Percentiles rank a stretch among this genome's conserved stretches.
Conservation (phyloP, 2,329 filamentous ascomycete genomes). For the Penicillium sp. region DNA sequence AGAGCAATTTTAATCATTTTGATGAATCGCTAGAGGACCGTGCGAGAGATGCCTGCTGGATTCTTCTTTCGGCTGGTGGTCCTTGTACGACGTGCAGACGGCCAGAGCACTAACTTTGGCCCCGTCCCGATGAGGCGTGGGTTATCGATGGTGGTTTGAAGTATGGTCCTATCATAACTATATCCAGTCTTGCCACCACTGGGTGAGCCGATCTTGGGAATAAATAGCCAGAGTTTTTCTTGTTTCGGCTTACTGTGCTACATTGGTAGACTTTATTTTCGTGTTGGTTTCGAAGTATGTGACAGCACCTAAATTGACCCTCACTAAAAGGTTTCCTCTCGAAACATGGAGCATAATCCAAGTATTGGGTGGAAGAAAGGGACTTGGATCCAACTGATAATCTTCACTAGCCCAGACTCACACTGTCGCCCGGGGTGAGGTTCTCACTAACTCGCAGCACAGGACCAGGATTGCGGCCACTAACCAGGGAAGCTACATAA, state of each 20-base stretch:
- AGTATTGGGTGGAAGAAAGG: background rate
- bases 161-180: background rate
- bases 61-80: slow-evolving; percentile 15
- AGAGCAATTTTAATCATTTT: background rate
- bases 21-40: background rate
- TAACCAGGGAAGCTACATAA: slow-evolving; percentile 11
- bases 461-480: slow-evolving; percentile 9
- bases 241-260: background rate
- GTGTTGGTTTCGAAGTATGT: background rate
- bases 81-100: slow-evolving; percentile 22
- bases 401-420: background rate
- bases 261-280: background rate
- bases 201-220: background rate
- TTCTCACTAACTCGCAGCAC: slow-evolving; percentile 15
- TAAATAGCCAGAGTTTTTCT: background rate
- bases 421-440: slow-evolving; percentile 6
- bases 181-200: background rate
- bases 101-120: slow-evolving; percentile 7
- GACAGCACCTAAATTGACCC: background rate
- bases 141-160: slow-evolving; percentile 1
- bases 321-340: too few species aligned
- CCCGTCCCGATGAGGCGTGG: slow-evolving; percentile 2
- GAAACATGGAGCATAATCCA: background rate
- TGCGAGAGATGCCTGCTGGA: background rate
- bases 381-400: background rate